phyloP scores from a whole-genome alignment of 805 yeast genomes.

The Metschnikowia baotianmanensis region DNA sequence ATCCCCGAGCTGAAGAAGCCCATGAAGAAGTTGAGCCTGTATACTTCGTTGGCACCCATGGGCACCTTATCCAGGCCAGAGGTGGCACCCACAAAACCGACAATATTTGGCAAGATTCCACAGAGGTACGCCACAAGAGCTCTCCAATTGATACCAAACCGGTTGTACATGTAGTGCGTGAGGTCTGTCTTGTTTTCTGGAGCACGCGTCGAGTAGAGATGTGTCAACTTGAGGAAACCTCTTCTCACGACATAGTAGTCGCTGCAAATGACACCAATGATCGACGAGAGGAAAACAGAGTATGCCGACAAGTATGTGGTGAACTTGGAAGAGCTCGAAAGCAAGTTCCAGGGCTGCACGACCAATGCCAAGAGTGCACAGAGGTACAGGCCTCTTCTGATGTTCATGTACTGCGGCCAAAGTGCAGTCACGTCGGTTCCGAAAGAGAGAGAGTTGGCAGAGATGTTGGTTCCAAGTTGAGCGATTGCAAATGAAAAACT shows the following conservation, averaged over 20 bases:
- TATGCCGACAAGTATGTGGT: slow-evolving; percentile 80
- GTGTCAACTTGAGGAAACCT: slow-evolving; percentile 62
- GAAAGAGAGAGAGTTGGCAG: slow-evolving; percentile 68
- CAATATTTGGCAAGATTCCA: slow-evolving; percentile 80
- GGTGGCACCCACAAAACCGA: slow-evolving; percentile 81
- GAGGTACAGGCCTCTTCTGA: slow-evolving; percentile 77
- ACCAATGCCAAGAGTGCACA: slow-evolving; percentile 70
- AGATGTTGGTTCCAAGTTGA: slow-evolving; percentile 74
- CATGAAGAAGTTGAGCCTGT: slow-evolving; percentile 70
- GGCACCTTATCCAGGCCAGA: slow-evolving; percentile 71
- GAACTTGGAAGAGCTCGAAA: slow-evolving; percentile 63
- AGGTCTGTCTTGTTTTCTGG: slow-evolving; percentile 29
- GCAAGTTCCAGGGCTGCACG: slow-evolving; percentile 81
- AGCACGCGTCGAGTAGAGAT: slow-evolving; percentile 53
- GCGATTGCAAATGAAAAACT: slow-evolving; percentile 70
- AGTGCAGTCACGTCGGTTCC: slow-evolving; percentile 72
- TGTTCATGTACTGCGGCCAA: slow-evolving; percentile 61
- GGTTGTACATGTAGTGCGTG: slow-evolving; percentile 57
- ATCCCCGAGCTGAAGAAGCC: slow-evolving; percentile 64
- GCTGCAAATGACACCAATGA: slow-evolving; percentile 71
- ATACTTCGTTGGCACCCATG: slow-evolving; percentile 70
- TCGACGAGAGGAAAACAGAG: slow-evolving; percentile 76
- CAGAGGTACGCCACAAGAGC: slow-evolving; percentile 76
- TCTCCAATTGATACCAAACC: slow-evolving; percentile 75
- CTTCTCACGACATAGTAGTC: slow-evolving; percentile 69